A percentile compares a stretch with the other conserved stretches of the same genome.
Evolutionary conservation across 140 eudicot species (phyloP).

Genomic region (Flaveria floridana): DNA sequence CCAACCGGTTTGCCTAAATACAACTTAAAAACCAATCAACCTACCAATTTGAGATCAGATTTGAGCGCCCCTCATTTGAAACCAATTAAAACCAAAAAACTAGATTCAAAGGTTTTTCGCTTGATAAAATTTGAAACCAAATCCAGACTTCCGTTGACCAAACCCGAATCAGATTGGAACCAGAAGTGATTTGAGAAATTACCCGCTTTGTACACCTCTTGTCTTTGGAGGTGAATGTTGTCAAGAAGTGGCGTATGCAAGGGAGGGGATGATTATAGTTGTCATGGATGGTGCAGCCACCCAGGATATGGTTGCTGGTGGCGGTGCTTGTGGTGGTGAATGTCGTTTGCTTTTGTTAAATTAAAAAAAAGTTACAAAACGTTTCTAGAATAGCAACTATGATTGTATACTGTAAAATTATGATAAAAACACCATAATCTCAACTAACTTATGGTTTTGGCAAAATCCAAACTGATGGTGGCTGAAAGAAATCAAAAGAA

Average conservation of each 20-base stretch:
- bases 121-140: too few relatives aligned
- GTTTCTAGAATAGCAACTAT: not conserved
- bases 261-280: not conserved
- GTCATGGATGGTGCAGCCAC: not conserved
- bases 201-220: too few relatives aligned
- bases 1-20: too few relatives aligned
- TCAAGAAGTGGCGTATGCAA: not conserved
- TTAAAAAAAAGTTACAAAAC: not conserved
- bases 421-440: constrained; percentile 11
- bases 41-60: too few relatives aligned
- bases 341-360: not conserved
- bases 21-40: too few relatives aligned
- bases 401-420: not conserved
- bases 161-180: too few relatives aligned
- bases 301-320: not conserved
- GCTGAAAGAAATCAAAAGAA: constrained; percentile 23
- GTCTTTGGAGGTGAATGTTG: too few relatives aligned
- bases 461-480: constrained; percentile 11
- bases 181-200: too few relatives aligned
- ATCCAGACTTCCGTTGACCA: too few relatives aligned
- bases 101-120: too few relatives aligned
- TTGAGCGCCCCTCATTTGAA: too few relatives aligned
- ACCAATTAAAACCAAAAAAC: too few relatives aligned
- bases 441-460: constrained; percentile 19
- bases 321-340: not conserved